Conservation (phyloP, 1,139 yeast genomes). For the Yarrowia galli region DNA sequence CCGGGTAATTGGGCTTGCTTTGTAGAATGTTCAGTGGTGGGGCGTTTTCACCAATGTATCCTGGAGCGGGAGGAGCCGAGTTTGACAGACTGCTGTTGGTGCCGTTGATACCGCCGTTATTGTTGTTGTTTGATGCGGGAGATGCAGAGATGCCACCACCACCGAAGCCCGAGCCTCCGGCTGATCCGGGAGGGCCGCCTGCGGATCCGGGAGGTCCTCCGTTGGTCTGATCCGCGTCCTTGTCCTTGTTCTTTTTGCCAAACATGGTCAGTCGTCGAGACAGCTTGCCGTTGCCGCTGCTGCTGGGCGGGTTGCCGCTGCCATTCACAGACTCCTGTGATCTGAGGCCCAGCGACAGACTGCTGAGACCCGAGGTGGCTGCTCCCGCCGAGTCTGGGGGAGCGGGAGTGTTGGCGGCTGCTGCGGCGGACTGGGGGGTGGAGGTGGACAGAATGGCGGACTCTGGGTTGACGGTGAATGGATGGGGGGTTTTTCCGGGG, state of each 20-base stretch:
- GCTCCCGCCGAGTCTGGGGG: constrained; percentile 24
- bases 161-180: not conserved
- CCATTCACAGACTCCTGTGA: constrained; percentile 12
- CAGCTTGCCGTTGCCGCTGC: constrained; percentile 26
- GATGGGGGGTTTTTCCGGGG: constrained; percentile 51
- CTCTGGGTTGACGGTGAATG: constrained; percentile 50
- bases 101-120: not conserved
- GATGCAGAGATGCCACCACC: constrained; percentile 36
- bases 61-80: constrained; percentile 35
- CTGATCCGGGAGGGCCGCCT: constrained; percentile 10
- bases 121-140: constrained; percentile 10
- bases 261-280: constrained; percentile 43
- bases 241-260: constrained; percentile 42
- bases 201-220: constrained; percentile 36
- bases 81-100: constrained; percentile 17
- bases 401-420: not conserved
- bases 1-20: constrained; percentile 44
- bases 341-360: constrained; percentile 22
- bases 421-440: not conserved
- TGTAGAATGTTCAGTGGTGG: constrained; percentile 20
- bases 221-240: constrained; percentile 26
- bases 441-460: constrained; percentile 36
- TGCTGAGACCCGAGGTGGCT: constrained; percentile 24
- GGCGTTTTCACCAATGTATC: constrained; percentile 17
- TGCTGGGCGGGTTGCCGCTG: constrained; percentile 3